These are phyloP conservation scores for Canariomyces notabilis DNA, from an alignment of 2,329 filamentous ascomycete species.

Conservation along the genomic window DNA sequence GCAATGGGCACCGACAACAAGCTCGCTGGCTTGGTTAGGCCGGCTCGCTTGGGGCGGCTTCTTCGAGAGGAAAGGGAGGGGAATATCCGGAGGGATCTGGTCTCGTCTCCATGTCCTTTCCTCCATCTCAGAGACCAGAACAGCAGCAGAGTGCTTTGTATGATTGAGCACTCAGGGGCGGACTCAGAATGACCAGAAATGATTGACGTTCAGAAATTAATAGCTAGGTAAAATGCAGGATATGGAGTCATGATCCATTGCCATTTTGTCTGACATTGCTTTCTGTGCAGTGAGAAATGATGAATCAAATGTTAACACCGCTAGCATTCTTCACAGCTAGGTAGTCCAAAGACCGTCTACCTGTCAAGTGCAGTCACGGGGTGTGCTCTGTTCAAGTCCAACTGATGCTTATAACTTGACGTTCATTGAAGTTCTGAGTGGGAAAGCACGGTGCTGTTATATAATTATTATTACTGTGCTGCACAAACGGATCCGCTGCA, in stretches of 20 bases:
- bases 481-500: too few species aligned
- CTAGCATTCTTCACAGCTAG: too few species aligned
- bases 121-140: not conserved
- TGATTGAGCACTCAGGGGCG: not conserved
- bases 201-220: not conserved
- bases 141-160: not conserved
- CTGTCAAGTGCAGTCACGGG: too few species aligned
- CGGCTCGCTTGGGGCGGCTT: not conserved
- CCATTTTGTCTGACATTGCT: too few species aligned
- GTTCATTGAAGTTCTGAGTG: too few species aligned
- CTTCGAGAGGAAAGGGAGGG: not conserved
- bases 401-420: too few species aligned
- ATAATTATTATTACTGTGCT: too few species aligned
- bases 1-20: constrained; percentile 2
- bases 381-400: too few species aligned
- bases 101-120: not conserved
- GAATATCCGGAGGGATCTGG: not conserved
- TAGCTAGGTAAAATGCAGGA: not conserved
- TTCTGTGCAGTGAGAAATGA: too few species aligned
- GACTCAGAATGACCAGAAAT: not conserved
- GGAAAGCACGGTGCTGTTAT: too few species aligned
- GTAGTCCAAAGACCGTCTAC: too few species aligned
- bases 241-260: not conserved
- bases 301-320: too few species aligned
- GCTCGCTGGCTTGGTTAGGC: constrained; percentile 1